Base-by-base conservation (phyloP, 2,329 filamentous ascomycete genomes). In the Hyphodiscus sp. region DNA sequence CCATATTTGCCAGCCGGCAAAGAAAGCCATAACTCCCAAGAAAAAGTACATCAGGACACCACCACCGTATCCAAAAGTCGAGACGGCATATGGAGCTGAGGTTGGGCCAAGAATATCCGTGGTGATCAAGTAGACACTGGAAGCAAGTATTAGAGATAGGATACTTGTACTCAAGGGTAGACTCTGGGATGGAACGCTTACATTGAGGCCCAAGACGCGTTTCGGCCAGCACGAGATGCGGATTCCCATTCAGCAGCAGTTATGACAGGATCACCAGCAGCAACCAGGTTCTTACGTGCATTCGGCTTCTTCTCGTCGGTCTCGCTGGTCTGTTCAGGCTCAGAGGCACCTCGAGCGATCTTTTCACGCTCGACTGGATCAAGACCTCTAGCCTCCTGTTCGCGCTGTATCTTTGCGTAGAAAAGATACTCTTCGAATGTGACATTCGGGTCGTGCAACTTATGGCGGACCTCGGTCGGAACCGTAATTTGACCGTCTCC, bases 401-500 rank as follows among this genome's bases (percentile, higher is more conserved):
- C 56, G 6, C 66, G 62, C n/a, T 65, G 67, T 45, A 61, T 58
- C 47, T 63, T 55, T 13, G 67, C 68, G 50, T 67, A 69, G 55
- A 67, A 65, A 48, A 63, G 51, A 50, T 69, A 70, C 55, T 69
- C 67, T 47, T 70, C 67, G 42, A 70, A 65, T 0, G 58, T 48
- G 23, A 70, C 56, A 51, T 49, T 60, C 5, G 63, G 54, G 42
- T 70, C 67, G 61, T 58, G 65, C 54, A 52, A 54, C 23, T 48
- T 53, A 26, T 26, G 23, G 44, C 19, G 52, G 18, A 19, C 15
- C 3, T 3, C 41, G 11, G 41, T 10, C 10, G 41, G 41, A 16
- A 19, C 41, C 15, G 3, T 42, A 6, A 19, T 11, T 19, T 42
- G 41, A 4, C 15, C 41, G 11, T 42, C 41, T 19, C 41, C 41